A percentile compares a stretch with the other conserved stretches of the same genome.
These are phyloP conservation scores for Rhizopus stolonifer DNA, from an alignment of 371 early-diverging fungal genomes.

Conservation along the genomic window DNA sequence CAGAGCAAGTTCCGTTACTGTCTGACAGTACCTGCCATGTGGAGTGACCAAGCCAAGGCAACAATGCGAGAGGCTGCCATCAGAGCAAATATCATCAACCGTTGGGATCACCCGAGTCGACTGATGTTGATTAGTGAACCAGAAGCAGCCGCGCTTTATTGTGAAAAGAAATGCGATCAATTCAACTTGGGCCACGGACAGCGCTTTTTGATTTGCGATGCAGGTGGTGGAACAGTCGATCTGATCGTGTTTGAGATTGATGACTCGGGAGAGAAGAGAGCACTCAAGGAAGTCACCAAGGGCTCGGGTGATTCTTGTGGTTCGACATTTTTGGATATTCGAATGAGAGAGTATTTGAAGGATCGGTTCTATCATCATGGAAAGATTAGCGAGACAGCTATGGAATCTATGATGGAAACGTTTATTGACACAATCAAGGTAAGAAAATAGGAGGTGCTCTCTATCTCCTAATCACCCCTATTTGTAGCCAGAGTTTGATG, in stretches of 20 bases:
- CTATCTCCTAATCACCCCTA: too few relatives aligned
- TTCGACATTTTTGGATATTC: constrained; percentile 50
- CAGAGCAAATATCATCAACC: constrained; percentile 34
- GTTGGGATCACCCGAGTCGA: constrained; percentile 31
- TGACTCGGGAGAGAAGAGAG: constrained; percentile 19
- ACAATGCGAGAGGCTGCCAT: constrained; percentile 42
- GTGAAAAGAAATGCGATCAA: constrained; percentile 27
- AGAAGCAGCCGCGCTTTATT: constrained; percentile 42
- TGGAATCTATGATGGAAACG: constrained; percentile 39
- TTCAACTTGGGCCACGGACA: constrained; percentile 24
- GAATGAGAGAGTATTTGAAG: constrained; percentile 34
- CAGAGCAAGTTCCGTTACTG: constrained; percentile 39
- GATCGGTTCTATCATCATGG: constrained; percentile 32
- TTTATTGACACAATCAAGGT: constrained; percentile 35
- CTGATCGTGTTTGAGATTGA: constrained; percentile 38
- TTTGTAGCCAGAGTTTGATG: constrained; percentile 57
- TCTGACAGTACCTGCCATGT: constrained; percentile 45
- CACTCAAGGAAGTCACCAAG: constrained; percentile 43
- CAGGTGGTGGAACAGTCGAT: constrained; percentile 65
- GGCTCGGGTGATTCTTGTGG: constrained; percentile 53
- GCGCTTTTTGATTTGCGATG: constrained; percentile 59
- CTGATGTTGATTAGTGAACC: constrained; percentile 54
- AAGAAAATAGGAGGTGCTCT: not conserved
- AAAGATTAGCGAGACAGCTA: constrained; percentile 33
- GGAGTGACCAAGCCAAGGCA: constrained; percentile 40